phyloP scores from a whole-genome alignment of 1,139 yeast species.

The Suhomyces bolitotheri region DNA sequence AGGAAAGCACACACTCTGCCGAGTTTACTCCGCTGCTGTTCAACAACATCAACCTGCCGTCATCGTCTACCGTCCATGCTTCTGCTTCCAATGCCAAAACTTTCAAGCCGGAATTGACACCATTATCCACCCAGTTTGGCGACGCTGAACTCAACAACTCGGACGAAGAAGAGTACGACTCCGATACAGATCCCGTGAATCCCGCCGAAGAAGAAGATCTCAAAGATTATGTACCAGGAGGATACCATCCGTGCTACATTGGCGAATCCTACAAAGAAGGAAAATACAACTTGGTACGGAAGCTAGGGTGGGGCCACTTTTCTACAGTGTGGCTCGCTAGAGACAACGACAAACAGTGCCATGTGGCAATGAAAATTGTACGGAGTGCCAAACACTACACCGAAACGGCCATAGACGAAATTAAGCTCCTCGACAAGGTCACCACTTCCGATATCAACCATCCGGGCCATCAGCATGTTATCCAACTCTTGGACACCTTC shows the following conservation, averaged over 20 bases:
- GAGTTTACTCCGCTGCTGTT: slow-evolving; percentile 12
- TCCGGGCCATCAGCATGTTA: slow-evolving; percentile 43
- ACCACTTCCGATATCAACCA: slow-evolving; percentile 30
- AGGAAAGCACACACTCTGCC: background rate
- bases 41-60: slow-evolving; percentile 16
- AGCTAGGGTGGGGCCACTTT: slow-evolving; percentile 54
- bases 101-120: slow-evolving; percentile 41
- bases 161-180: slow-evolving; percentile 30
- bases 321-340: slow-evolving; percentile 54
- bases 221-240: slow-evolving; percentile 41
- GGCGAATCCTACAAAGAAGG: slow-evolving; percentile 40
- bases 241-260: slow-evolving; percentile 44
- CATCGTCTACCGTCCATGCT: slow-evolving; percentile 20
- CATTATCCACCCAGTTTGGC: slow-evolving; percentile 36
- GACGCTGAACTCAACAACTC: slow-evolving; percentile 9
- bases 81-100: slow-evolving; percentile 28
- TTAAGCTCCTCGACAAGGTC: slow-evolving; percentile 36
- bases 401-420: slow-evolving; percentile 48
- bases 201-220: slow-evolving; percentile 42
- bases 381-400: slow-evolving; percentile 41
- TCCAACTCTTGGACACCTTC: slow-evolving; percentile 42
- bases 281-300: slow-evolving; percentile 38
- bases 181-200: slow-evolving; percentile 35
- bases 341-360: slow-evolving; percentile 35
- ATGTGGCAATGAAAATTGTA: slow-evolving; percentile 46